A percentile compares a stretch with the other conserved stretches of the same genome.
phyloP scores from a whole-genome alignment of 345 rosid genomes.

The Euphorbia tirucalli region DNA sequence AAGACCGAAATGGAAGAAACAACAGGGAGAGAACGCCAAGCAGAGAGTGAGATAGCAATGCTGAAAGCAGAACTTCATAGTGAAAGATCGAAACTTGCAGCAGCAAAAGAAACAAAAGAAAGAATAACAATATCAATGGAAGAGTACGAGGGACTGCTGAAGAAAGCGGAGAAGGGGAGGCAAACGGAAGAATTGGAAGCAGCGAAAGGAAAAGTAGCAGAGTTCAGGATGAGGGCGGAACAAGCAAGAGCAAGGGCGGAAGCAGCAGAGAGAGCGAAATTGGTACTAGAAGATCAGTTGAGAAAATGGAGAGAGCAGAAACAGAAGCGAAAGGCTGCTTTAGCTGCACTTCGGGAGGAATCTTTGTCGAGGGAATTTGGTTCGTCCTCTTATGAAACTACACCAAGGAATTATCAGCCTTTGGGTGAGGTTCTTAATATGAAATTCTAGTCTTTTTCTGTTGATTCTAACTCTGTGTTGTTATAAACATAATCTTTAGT shows the following conservation, averaged over 20 bases:
- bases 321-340: constrained; percentile 47
- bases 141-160: constrained; percentile 33
- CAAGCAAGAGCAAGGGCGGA: constrained; percentile 52
- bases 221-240: constrained; percentile 47
- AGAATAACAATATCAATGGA: constrained; percentile 27
- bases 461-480: too few relatives aligned
- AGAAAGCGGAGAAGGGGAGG: constrained; percentile 25
- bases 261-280: constrained; percentile 50
- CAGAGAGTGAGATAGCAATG: constrained; percentile 33
- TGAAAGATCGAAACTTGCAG: too few relatives aligned
- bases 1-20: not conserved
- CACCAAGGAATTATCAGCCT: constrained; percentile 32
- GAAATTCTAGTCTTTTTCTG: constrained; percentile 44
- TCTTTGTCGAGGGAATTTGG: constrained; percentile 19
- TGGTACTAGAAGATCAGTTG: constrained; percentile 37
- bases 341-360: constrained; percentile 41
- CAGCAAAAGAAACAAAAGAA: constrained; percentile 1
- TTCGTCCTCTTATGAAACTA: constrained; percentile 13
- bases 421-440: constrained; percentile 50
- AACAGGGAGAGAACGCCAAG: constrained; percentile 29
- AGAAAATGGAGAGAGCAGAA: constrained; percentile 39
- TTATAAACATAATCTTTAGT: too few relatives aligned
- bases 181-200: constrained; percentile 33
- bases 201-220: constrained; percentile 31
- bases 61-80: constrained; percentile 39